Percentiles rank a stretch among this genome's conserved stretches.
Conservation (phyloP, 2,329 filamentous ascomycete genomes). For the Aspergillus tamarii region DNA sequence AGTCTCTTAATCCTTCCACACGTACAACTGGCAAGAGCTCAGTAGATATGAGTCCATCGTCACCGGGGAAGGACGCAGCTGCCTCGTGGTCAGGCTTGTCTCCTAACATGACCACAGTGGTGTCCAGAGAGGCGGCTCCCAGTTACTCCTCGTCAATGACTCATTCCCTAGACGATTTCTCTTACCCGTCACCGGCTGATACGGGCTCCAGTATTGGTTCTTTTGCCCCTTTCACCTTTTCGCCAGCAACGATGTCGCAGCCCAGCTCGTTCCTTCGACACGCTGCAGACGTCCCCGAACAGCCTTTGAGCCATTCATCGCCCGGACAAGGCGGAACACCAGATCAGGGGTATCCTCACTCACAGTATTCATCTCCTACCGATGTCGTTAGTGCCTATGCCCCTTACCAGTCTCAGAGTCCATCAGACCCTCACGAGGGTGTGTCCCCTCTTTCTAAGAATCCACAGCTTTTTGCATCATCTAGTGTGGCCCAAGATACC, state of each 20-base stretch:
- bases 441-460: conserved; percentile 15
- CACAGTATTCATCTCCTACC: conserved; percentile 3
- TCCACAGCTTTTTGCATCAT: conserved; percentile 11
- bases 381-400: conserved; percentile 7
- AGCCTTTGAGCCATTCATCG: conserved; percentile 32
- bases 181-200: conserved; percentile 28
- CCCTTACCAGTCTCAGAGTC: conserved; percentile 9
- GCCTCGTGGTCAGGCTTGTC: conserved; percentile 29
- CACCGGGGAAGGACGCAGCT: conserved; percentile 19
- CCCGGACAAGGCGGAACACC: conserved; percentile 1
- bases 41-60: conserved; percentile 27
- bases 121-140: conserved; percentile 21
- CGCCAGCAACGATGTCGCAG: conserved; percentile 35
- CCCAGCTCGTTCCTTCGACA: conserved; percentile 41
- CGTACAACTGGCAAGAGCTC: conserved; percentile 22
- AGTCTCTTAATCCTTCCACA: conserved; percentile 20
- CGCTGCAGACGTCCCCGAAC: conserved; percentile 37
- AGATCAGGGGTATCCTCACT: not conserved
- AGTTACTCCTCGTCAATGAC: conserved; percentile 23
- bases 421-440: conserved; percentile 12
- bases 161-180: conserved; percentile 18
- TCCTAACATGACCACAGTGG: conserved; percentile 12
- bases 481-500: conserved; percentile 1
- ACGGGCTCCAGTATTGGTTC: conserved; percentile 29
- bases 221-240: conserved; percentile 35